These are phyloP conservation scores for Hanseniaspora hatyaiensis DNA, from an alignment of 805 yeast species.

Conservation along the genomic window DNA sequence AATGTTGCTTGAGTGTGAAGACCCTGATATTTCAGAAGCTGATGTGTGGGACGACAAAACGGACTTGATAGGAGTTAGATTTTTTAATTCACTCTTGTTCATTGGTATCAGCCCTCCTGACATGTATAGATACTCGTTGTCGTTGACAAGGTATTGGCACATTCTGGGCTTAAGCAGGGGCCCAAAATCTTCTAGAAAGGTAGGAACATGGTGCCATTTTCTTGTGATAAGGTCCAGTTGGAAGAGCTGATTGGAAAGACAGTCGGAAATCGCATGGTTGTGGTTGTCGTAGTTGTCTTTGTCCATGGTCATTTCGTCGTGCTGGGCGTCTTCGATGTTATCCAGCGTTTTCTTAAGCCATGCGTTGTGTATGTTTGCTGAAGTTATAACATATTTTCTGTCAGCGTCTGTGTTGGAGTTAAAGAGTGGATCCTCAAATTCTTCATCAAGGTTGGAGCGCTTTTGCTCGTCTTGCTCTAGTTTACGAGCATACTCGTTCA, in stretches of 20 bases:
- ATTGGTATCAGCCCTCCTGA: constrained; percentile 51
- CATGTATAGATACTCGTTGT: constrained; percentile 41
- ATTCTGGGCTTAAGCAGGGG: constrained; percentile 36
- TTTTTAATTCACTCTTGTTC: constrained; percentile 25
- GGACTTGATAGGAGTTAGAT: neutral
- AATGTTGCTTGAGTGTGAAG: constrained; percentile 6
- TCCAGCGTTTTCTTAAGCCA: constrained; percentile 11
- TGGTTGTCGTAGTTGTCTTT: constrained; percentile 9
- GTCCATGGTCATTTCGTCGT: neutral
- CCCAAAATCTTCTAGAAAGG: constrained; percentile 26
- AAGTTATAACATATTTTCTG: constrained; percentile 6
- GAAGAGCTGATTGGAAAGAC: constrained; percentile 54
- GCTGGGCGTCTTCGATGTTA: constrained; percentile 6
- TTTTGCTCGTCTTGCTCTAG: constrained; percentile 13
- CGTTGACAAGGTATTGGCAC: constrained; percentile 46
- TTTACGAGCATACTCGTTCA: constrained; percentile 21
- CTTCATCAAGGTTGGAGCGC: constrained; percentile 20
- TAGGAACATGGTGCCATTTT: constrained; percentile 40
- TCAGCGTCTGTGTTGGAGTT: neutral
- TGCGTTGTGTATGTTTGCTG: constrained; percentile 13
- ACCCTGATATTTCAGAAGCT: neutral
- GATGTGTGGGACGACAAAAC: neutral
- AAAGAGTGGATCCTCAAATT: constrained; percentile 18
- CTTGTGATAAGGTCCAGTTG: constrained; percentile 48
- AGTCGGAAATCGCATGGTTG: constrained; percentile 23